Percentiles rank a stretch among this genome's conserved stretches.
These are phyloP conservation scores for Sporopachydermia quercuum DNA, from an alignment of 805 yeast species.

Conservation along the genomic window DNA sequence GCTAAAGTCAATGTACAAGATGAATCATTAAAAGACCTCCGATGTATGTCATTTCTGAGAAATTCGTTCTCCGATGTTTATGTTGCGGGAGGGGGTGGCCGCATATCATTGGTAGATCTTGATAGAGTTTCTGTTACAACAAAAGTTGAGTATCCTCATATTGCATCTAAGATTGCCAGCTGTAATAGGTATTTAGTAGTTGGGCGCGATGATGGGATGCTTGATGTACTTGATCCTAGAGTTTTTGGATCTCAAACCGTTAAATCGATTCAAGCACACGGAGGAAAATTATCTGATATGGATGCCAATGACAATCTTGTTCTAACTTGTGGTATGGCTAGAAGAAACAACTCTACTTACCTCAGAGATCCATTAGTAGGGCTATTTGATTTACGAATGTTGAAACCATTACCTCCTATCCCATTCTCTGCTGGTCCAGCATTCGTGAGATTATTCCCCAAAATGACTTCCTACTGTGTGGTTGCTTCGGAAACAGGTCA, in stretches of 20 bases:
- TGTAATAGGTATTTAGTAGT: conserved; percentile 3
- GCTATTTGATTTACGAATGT: conserved; percentile 61
- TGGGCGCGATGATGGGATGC: conserved; percentile 42
- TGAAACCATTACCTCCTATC: conserved; percentile 62
- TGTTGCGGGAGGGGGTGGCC: conserved; percentile 16
- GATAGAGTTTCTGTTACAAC: conserved; percentile 20
- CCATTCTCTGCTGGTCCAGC: conserved; percentile 86
- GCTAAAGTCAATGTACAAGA: conserved; percentile 20
- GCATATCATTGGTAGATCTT: conserved; percentile 18
- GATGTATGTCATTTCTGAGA: conserved; percentile 14
- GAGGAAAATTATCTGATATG: conserved; percentile 46
- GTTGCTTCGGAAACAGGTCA: conserved; percentile 70
- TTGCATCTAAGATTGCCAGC: conserved; percentile 4
- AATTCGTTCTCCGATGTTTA: conserved; percentile 19
- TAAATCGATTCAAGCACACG: conserved; percentile 43
- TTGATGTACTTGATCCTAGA: conserved; percentile 50
- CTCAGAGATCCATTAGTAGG: conserved; percentile 69
- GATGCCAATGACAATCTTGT: conserved; percentile 51
- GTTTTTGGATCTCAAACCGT: conserved; percentile 25
- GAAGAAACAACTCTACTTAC: conserved; percentile 43
- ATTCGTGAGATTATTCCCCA: conserved; percentile 74
- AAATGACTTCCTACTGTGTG: conserved; percentile 59
- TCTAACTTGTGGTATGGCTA: conserved; percentile 64
- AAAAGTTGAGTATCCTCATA: conserved; percentile 11
- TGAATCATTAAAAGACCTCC: conserved; percentile 13